These are phyloP conservation scores for Ceratobasidium sp. DNA, from an alignment of 1,284 basidiomycete species.

Conservation along the genomic window DNA sequence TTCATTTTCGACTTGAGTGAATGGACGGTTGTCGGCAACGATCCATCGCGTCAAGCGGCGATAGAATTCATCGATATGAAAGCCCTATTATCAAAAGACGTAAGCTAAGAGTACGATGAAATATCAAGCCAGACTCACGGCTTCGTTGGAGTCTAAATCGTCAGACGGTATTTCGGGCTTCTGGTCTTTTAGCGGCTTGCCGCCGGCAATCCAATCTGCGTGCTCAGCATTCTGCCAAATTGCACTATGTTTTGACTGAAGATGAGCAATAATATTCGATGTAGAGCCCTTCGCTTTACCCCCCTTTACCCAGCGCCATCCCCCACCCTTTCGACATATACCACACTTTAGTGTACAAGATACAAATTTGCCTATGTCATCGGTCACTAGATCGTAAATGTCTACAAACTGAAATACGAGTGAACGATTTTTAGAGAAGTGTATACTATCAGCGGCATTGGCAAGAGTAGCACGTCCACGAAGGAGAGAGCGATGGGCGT, in stretches of 20 bases:
- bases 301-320: not conserved
- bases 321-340: not conserved
- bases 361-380: not conserved
- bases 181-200: not conserved
- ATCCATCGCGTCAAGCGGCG: conserved; percentile 5
- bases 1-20: conserved; percentile 21
- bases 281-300: not conserved
- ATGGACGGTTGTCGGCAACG: conserved; percentile 18
- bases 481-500: not conserved
- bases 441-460: conserved; percentile 15
- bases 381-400: not conserved
- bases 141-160: not conserved
- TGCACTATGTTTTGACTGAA: not conserved
- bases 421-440: conserved; percentile 1
- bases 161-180: not conserved
- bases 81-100: not conserved
- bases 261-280: not conserved
- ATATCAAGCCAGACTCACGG: not conserved
- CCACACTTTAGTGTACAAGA: conserved; percentile 22
- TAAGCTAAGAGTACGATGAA: not conserved
- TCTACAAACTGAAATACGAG: conserved; percentile 19
- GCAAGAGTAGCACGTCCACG: not conserved
- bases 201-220: not conserved
- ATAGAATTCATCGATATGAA: conserved; percentile 19
- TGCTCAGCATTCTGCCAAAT: not conserved